Base-by-base conservation (phyloP, 768 basidiomycete genomes). In the Suillus ampliporus region DNA sequence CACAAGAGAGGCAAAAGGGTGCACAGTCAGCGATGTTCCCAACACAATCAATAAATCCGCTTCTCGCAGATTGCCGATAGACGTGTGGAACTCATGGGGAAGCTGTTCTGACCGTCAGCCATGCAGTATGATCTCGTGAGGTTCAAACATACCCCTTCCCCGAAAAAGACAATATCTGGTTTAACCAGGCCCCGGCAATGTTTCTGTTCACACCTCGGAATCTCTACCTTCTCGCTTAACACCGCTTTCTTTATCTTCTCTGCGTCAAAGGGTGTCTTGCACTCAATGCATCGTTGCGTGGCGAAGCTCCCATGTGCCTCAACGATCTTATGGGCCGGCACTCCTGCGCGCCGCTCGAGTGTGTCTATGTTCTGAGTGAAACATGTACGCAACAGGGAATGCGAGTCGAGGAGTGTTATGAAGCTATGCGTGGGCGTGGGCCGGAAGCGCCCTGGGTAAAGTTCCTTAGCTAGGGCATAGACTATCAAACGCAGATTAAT, bases 301-400 rank as follows among this genome's bases (percentile, higher is more conserved):
- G 97, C 97, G 67, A 99, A 99, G 67, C 92, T 95, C 3, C 97
- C 97, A 70, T 99, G 97, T 0, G 97, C 97, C 77, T 99, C 97
- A 53, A 99, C 83, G 64, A 99, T 88, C 72, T 87, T 87, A 37
- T 84, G 76, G 1, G 75, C 81, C 0, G 91, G 87, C 0, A 97
- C 83, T 6, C 93, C 93, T 0, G 94, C 93, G 6, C 87, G 83
- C 2, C 92, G 84, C 72, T 98, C 97, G 15, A 98, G 85, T 0
- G 94, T 96, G 72, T 98, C 96, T 60, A 95, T 95, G 71, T 95
- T 96, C 75, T 95, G 95, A 6, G 94, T 94, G 70, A 92, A 93
- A 77, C 91, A 92, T 46, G 82, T 89, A 64, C 86, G 84, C 1
- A 99, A 85, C 17, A 90, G 80, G 1, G 74, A 72, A 67, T 91